Base-by-base conservation (phyloP, 116 monocot genomes). In the Papilionanthe hybrid region DNA sequence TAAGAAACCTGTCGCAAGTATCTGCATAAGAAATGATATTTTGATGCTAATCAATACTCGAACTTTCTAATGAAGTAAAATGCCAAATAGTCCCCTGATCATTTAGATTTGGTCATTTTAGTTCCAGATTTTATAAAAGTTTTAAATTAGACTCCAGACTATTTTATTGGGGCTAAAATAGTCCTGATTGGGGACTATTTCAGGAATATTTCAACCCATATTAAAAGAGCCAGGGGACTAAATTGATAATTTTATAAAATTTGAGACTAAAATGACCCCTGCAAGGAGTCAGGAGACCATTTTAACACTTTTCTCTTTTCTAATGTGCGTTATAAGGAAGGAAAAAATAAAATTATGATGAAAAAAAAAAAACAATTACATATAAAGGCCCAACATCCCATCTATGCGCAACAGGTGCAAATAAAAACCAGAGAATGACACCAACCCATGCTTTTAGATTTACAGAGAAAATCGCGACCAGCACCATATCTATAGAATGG, bases 401-500 rank as follows among this genome's bases (percentile, higher is more conserved):
- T 88, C 78, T 89, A 67, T 94, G 88, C 65, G 94, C 97, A 78
- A 97, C 78, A 73, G 94, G 97, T 77, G 94, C 94, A 50, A 97
- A 82, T 58, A 78, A 82, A 87, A 97, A 97, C 97, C 97, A 97
- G 50, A 92, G 78, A 56, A 91, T 73, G 72, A 90, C 86, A 78
- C 82, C 63, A 82, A 47, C 75, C 94, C 97, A 97, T 71, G 91
- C 81, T 84, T 94, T 97, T 58, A 97, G 79, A 78, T 91, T 87
- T 65, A 94, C 86, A 66, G 94, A 92, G 84, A 94, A 94, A 77
- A 97, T 84, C 78, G 84, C 91, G 81, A 97, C 91, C 88, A 97
- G 85, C 76, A 97, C 71, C 67, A 97, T 79, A 92, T 97, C 97
- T 97, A 85, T 49, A 50, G 74, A 90, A 75, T 75, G 77, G 45